Base-by-base conservation (phyloP, 2,329 filamentous ascomycete species). In the Pseudopithomyces chartarum region DNA sequence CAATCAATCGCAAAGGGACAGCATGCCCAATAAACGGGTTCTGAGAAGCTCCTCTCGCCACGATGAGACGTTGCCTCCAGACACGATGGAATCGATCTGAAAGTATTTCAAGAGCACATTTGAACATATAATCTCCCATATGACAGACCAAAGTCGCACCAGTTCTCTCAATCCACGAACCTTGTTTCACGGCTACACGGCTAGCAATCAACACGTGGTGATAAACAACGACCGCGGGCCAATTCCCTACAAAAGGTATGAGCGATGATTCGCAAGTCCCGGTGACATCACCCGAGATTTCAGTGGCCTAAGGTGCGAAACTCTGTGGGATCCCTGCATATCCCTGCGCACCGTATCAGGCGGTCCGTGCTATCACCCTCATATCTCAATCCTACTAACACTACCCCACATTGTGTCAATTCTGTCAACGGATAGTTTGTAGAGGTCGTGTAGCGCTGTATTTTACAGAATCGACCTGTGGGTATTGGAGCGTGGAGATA, bases 61-160 rank as follows among this genome's bases (percentile, higher is more conserved):
- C 15, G 59, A 69, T 36, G 65, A 73, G 1, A 65, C 54, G 15
- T 45, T 73, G 20, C 72, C 72, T 12, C 72, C 72, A 26, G 71
- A 74, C 44, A 73, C 72, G 1, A 64, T 74, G 67, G 70, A 70
- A 43, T 40, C 58, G 22, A 23, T 50, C 10, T 70, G 54, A 64
- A 15, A 39, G 26, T 10, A 1, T 17, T 12, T 10, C 36, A 23
- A 6, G 29, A 15, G 17, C 26, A 20, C 13, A 11, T 17, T 33
- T 47, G 12, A 20, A 17, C 3, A 34, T 20, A 10, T 34, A 5
- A 33, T 47, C 19, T 20, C 26, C 43, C n/a, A 19, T 34, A 2
- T 2, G n/a, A 20, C 17, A 20, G 11, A 22, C 10, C 22, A 23
- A 12, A 12, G 32, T n/a, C 12, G 4, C 19, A 22, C 19, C 3